Evolutionary conservation across 371 early-diverging fungal genomes (phyloP).

Genomic region (Dichotomocladium elegans): DNA sequence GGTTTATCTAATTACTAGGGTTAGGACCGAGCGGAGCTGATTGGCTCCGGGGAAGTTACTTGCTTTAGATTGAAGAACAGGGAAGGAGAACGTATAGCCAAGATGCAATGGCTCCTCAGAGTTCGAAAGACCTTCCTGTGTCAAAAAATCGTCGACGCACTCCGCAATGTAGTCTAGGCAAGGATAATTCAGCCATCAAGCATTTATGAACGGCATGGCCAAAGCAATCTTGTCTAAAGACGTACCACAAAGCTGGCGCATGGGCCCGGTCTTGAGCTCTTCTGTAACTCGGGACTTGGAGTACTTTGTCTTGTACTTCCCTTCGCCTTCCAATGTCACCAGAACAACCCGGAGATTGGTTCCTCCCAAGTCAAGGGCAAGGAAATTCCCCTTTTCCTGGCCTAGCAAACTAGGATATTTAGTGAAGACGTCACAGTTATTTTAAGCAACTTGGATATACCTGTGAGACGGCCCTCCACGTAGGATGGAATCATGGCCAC

Average conservation of each 20-base stretch:
- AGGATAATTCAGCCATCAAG: not conserved
- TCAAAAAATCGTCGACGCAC: constrained; percentile 75
- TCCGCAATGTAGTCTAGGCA: constrained; percentile 84
- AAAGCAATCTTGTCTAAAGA: not conserved
- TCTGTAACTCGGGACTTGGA: constrained; percentile 82
- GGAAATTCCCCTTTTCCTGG: constrained; percentile 77
- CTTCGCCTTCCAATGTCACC: constrained; percentile 78
- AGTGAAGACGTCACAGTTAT: not conserved
- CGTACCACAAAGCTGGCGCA: constrained; percentile 45
- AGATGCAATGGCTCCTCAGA: constrained; percentile 46
- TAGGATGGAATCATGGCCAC: constrained; percentile 81
- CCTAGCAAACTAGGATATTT: constrained; percentile 33
- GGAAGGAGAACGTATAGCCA: constrained; percentile 97
- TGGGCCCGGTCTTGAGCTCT: constrained; percentile 65
- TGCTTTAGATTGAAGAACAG: constrained; percentile 76
- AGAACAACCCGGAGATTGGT: constrained; percentile 91
- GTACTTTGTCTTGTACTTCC: constrained; percentile 62
- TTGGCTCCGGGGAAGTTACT: not conserved
- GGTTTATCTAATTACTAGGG: constrained; percentile 45
- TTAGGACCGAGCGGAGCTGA: constrained; percentile 10
- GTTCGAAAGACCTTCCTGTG: constrained; percentile 48
- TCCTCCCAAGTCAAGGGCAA: constrained; percentile 95
- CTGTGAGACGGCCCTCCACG: constrained; percentile 55
- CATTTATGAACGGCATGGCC: not conserved
- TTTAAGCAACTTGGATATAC: too few species aligned